Base-by-base conservation (phyloP, 1,284 basidiomycete genomes). In the Violaceomyces palustris region DNA sequence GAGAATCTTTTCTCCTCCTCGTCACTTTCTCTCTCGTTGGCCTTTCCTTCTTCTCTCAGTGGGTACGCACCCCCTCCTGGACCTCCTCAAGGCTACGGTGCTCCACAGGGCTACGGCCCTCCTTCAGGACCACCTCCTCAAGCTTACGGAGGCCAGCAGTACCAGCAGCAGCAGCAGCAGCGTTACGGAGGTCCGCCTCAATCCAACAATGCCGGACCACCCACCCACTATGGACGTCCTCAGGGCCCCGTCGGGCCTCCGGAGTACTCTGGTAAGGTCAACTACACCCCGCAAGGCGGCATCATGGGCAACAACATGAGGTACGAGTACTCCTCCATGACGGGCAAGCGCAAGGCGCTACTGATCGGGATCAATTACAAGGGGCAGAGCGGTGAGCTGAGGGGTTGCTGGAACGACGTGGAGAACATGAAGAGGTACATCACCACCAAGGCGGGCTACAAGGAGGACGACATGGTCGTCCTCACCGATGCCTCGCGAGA, bases 301-400 rank as follows among this genome's bases (percentile, higher is more conserved):
- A 33, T 50, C 35, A 64, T 64, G 63, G 61, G 62, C 43, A 61
- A 55, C 32, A 57, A 64, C 39, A 42, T 49, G 55, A 57, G 46
- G 6, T 72, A 60, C 52, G 61, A 71, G 49, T 72, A 72, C 48
- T 69, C 67, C 23, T 50, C 45, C 35, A 71, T 71, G 68, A 49
- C 39, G 21, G 71, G 71, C 15, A 71, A 68, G 50, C 56, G 71
- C 19, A 73, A 73, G 46, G 71, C 71, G 21, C 53, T 73, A 19
- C 46, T 73, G 24, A 72, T 73, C 41, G 71, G 71, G 6, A 70
- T 73, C 52, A 73, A 73, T 53, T 73, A 73, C 37, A 51, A 45
- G 21, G 66, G 66, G 4, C 57, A 54, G 23, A 43, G 44, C 26
- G 54, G 66, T 35, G 61, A 64, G 51, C 61, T 73, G 35, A 55